Base-by-base conservation (phyloP, 2,329 filamentous ascomycete genomes). In the Botryotinia narcissicola region DNA sequence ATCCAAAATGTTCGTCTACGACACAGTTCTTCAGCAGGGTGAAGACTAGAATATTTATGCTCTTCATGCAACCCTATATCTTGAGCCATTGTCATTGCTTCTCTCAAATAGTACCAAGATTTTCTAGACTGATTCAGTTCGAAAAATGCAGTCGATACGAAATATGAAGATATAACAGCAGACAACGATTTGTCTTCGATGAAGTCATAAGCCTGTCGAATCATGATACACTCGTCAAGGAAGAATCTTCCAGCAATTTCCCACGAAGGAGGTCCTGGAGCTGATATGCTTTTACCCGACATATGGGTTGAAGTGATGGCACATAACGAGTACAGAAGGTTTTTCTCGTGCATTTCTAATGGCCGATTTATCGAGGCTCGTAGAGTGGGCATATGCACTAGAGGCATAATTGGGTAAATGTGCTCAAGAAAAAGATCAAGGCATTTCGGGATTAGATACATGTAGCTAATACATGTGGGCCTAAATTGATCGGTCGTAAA, bases 341-440 rank as follows among this genome's bases (percentile, higher is more conserved):
- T 85, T 76, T 83, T 83, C 66, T 85, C 83, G 20, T 81, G 81
- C 64, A 79, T 80, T 42, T 81, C 78, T 74, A 84, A 69, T 2
- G 80, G 79, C 18, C 82, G 84, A 81, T 75, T 82, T 78, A 82
- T 86, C 79, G 88, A 87, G 76, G 83, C 83, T 63, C 85, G 83
- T 63, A 89, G 83, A 14, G 84, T 84, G 62, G 89, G 87, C 78
- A 88, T 88, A 71, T 90, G 86, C 12, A 91, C 81, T 6, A 91
- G 84, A 0, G 89, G 89, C 83, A 90, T 88, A 70, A 88, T 88
- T n/a, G 88, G 88, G 76, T 91, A 91, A 71, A 91, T 85, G 79
- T 90, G 85, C 77, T 85, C 83, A 81, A 90, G 88, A 81, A 88
- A 91, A 75, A 88, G 87, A 62, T 90, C 88, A 73, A 90, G 83